Base-by-base conservation (phyloP, 805 yeast species). In the Ogataea trehalophila region DNA sequence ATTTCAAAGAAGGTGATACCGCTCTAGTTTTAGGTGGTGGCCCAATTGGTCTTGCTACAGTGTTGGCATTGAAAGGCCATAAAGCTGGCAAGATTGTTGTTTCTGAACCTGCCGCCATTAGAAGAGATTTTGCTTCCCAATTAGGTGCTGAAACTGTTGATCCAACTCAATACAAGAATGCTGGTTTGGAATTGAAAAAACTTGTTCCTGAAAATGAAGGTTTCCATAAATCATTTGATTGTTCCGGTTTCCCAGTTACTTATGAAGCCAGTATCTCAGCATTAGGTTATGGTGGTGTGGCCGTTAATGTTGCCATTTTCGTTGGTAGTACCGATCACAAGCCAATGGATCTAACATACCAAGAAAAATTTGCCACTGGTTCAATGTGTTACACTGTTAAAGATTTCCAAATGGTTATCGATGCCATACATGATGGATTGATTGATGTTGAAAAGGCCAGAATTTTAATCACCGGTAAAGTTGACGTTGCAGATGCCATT, bases 281-380 rank as follows among this genome's bases (percentile, higher is more conserved):
- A 5, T 63, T 79, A 8, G 66, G 74, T 1, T 74, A 78, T 6
- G 72, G 77, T 51, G 87, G 87, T 40, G 68, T 70, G 2, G 76
- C 81, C n/a, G 77, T 79, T 31, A 82, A 81, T 61, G 75, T 82
- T 46, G 87, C 87, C 5, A 77, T 83, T 39, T 82, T 85, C 85
- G 80, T 82, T 18, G 70, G 73, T 41, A 66, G 71, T 7, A 64
- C 75, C 23, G 67, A 67, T 15, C 76, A 73, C 58, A 70, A 70
- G 52, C 84, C 83, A 46, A 80, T 79, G 82, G 73, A 71, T 51
- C 62, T 79, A 17, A 75, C 84, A 5, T 66, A 73, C 54, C 72
- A 73, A 45, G 87, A 83, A 59, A 81, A 78, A 57, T 62, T 62
- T 41, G 66, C 77, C 35, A 72, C 80, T 39, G 87, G 86, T 2